Evolutionary conservation across 2,329 filamentous ascomycete species (phyloP).

Genomic region (Pyrenochaeta sp.): DNA sequence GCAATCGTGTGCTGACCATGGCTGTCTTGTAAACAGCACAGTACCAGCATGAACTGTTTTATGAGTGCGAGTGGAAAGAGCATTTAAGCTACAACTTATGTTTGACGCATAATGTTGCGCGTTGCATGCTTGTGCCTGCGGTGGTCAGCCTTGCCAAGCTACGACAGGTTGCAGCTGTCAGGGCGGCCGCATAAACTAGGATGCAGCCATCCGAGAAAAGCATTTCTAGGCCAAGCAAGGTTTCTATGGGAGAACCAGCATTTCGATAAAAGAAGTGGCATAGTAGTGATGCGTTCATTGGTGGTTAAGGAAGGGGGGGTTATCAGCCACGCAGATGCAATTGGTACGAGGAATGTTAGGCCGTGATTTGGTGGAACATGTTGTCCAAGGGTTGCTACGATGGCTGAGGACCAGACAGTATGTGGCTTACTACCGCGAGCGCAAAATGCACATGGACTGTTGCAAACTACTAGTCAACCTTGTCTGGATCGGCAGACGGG

Average conservation of each 20-base stretch:
- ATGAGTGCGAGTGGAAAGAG: too few species aligned
- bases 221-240: slow-evolving; percentile 22
- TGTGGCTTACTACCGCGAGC: slow-evolving; percentile 29
- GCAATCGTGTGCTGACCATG: background rate
- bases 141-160: slow-evolving; percentile 25
- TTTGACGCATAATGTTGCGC: slow-evolving; percentile 1
- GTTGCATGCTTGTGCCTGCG: slow-evolving; percentile 1
- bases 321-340: slow-evolving; percentile 24
- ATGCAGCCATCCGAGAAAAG: slow-evolving; percentile 36
- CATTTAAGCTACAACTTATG: too few species aligned
- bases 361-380: slow-evolving; percentile 27
- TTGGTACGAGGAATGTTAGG: slow-evolving; percentile 41
- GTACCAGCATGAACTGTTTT: slow-evolving; percentile 2
- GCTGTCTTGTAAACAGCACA: background rate
- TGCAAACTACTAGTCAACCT: slow-evolving; percentile 31
- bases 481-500: slow-evolving; percentile 28
- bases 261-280: slow-evolving; percentile 15
- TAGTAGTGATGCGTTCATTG: slow-evolving; percentile 22
- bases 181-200: slow-evolving; percentile 25
- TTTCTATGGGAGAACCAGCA: slow-evolving; percentile 16
- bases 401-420: slow-evolving; percentile 28
- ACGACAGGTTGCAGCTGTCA: slow-evolving; percentile 17
- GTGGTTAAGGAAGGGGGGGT: slow-evolving; percentile 17
- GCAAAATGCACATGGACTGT: slow-evolving; percentile 35
- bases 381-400: slow-evolving; percentile 28